phyloP scores from a whole-genome alignment of 2,329 filamentous ascomycete genomes.

The Hypoxylon sp. region DNA sequence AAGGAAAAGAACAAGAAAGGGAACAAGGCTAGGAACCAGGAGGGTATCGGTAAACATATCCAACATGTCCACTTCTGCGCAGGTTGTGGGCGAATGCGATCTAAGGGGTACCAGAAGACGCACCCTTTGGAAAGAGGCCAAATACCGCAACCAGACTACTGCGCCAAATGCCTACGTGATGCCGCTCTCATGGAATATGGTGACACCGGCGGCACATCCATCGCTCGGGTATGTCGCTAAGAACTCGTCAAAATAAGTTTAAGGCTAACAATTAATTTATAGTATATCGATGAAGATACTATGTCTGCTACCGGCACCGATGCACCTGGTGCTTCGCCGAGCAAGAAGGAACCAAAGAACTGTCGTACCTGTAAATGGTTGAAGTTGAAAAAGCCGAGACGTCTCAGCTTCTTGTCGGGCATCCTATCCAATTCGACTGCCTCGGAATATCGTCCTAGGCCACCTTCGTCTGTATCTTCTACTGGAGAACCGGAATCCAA shows the following conservation, averaged over 20 bases:
- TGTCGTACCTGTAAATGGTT: conserved; percentile 18
- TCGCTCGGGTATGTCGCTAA: conserved; percentile 15
- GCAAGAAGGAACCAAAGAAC: conserved; percentile 19
- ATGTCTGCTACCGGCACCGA: conserved; percentile 22
- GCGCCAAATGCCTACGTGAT: conserved; percentile 41
- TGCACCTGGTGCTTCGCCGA: conserved; percentile 9
- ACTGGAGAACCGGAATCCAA: conserved; percentile 38
- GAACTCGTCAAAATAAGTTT: not conserved
- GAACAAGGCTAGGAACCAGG: conserved; percentile 1
- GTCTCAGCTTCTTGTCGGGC: conserved; percentile 30
- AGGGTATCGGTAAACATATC: conserved; percentile 43
- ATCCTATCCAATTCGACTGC: conserved; percentile 26
- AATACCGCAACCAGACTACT: conserved; percentile 48
- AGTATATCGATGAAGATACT: conserved; percentile 24
- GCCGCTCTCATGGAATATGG: conserved; percentile 31
- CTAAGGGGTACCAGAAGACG: conserved; percentile 45
- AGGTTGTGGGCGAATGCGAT: conserved; percentile 50
- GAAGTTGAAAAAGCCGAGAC: conserved; percentile 31
- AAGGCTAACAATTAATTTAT: conserved; percentile 18
- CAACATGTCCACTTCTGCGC: conserved; percentile 48
- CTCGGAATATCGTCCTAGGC: not conserved
- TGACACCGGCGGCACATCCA: conserved; percentile 11
- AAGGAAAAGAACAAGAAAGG: conserved; percentile 1
- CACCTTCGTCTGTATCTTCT: conserved; percentile 27
- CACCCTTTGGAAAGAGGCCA: conserved; percentile 50